Evolutionary conservation across 495 filamentous ascomycete species (phyloP), one percentile per base, ranked within the genome.

Genomic region (Penicillium steckii): DNA sequence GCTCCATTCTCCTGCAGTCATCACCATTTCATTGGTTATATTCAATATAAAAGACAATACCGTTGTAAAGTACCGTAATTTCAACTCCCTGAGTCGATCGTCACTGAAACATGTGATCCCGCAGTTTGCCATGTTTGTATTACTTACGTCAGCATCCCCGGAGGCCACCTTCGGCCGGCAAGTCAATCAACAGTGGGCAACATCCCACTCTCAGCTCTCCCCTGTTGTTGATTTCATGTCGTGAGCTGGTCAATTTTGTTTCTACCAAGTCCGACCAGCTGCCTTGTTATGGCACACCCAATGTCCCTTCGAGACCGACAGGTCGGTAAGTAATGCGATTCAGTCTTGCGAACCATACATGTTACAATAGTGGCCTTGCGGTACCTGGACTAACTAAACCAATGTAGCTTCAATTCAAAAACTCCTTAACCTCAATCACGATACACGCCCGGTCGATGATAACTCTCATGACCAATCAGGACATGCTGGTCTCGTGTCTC

Each of bases 371-470:
- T 25, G 21, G 26, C 8, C 37, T 60, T 47, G 40, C 53, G 8
- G 3, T 15, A 29, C 27, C 24, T 26, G n/a, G 15, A 8, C 12
- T 23, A 27, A 29, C 64, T 77, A 50, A 52, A 66, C 37, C 45
- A n/a, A 29, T 29, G 30, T 60, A 98, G 95, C 87, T 43, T 95
- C 92, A 2, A 90, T 98, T 58, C 90, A 95, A 74, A 95, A 91
- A 72, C 90, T 98, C 59, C 84, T 98, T 59, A 97, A 96, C 70
- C 72, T 98, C 61, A 98, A 98, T 66, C 88, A 95, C 67, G 72
- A 81, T 17, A 65, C 84, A 22, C 70, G 78, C 43, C 62, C 73
- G 47, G 71, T 85, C 35, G 73, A 75, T 50, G 80, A 87, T 19
- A 55, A 61, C 40, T 74, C 85, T 26, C 77, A 83, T 53, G 81